Evolutionary conservation across 2,329 filamentous ascomycete species (phyloP).

Genomic region (Botrytis squamosa): DNA sequence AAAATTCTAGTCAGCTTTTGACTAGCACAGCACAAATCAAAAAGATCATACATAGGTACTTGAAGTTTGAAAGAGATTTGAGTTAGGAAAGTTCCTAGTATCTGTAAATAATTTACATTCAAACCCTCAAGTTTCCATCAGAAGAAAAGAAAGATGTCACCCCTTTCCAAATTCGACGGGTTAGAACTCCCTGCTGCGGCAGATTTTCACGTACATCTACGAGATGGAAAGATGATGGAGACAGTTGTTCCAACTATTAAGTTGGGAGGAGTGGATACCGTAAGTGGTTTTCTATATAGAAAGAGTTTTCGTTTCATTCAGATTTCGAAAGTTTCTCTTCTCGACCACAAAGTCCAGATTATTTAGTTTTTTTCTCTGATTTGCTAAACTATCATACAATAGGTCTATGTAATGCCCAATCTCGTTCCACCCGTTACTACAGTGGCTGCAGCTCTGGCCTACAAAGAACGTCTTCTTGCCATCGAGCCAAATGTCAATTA

Average conservation of each 20-base stretch:
- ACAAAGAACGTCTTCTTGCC: conserved; percentile 59
- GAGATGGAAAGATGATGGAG: conserved; percentile 54
- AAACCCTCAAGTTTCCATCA: background rate
- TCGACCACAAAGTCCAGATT: background rate
- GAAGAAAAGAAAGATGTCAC: background rate
- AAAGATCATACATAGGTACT: background rate
- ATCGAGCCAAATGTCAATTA: conserved; percentile 63
- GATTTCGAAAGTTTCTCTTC: background rate
- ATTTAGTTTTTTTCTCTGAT: background rate
- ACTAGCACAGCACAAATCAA: background rate
- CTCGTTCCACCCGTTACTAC: conserved; percentile 59
- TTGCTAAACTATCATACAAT: conserved; percentile 42
- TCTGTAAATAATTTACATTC: background rate
- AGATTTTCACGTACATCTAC: conserved; percentile 48
- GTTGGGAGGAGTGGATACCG: conserved; percentile 62
- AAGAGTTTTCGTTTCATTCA: background rate
- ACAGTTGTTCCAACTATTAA: conserved; percentile 54
- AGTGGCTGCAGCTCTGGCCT: conserved; percentile 61
- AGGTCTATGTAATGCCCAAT: conserved; percentile 49
- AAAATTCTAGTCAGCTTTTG: background rate
- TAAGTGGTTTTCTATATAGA: conserved; percentile 16
- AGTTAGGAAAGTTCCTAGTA: background rate
- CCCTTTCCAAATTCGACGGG: conserved; percentile 18
- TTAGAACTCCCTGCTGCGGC: conserved; percentile 60
- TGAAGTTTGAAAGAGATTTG: background rate